These are phyloP conservation scores for Trypanosomatidae sp. DNA, from an alignment of 208 protist species.

Conservation along the genomic window DNA sequence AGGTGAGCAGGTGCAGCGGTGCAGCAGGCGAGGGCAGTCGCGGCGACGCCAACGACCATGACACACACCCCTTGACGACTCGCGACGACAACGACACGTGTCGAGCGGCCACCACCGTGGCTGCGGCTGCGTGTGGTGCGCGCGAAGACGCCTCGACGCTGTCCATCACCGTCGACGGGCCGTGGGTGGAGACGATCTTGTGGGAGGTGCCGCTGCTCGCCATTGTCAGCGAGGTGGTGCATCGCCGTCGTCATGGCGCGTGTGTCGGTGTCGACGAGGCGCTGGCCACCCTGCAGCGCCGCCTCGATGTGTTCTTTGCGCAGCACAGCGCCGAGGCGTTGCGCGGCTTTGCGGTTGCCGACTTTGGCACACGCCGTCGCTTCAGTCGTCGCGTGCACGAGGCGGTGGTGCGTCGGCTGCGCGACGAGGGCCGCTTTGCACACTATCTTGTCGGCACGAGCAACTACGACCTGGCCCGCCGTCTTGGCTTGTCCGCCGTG, in stretches of 20 bases:
- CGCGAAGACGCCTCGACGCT: slow-evolving; percentile 32
- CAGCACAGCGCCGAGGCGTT: slow-evolving; percentile 23
- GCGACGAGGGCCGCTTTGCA: slow-evolving; percentile 31
- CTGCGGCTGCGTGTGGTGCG: too few relatives aligned
- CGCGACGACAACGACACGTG: too few relatives aligned
- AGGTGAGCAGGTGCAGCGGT: too few relatives aligned
- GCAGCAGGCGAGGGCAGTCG: too few relatives aligned
- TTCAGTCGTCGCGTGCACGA: slow-evolving; percentile 74
- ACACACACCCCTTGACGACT: too few relatives aligned
- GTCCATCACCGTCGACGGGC: slow-evolving; percentile 44
- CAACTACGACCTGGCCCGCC: slow-evolving; percentile 73
- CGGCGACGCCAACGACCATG: too few relatives aligned
- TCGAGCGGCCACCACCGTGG: too few relatives aligned
- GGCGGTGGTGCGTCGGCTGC: slow-evolving; percentile 37
- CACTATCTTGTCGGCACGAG: slow-evolving; percentile 61
- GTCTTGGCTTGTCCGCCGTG: slow-evolving; percentile 32
- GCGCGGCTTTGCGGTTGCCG: slow-evolving; percentile 33
- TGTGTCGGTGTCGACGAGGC: slow-evolving; percentile 23
- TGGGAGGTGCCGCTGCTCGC: slow-evolving; percentile 81
- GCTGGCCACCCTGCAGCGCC: slow-evolving; percentile 22
- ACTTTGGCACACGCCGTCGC: slow-evolving; percentile 79
- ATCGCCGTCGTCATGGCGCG: slow-evolving; percentile 17
- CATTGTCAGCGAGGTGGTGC: slow-evolving; percentile 68
- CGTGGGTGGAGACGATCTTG: slow-evolving; percentile 82
- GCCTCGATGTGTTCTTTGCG: slow-evolving; percentile 50